Conservation (phyloP, 495 filamentous ascomycete genomes). For the Annulohypoxylon bovei region DNA sequence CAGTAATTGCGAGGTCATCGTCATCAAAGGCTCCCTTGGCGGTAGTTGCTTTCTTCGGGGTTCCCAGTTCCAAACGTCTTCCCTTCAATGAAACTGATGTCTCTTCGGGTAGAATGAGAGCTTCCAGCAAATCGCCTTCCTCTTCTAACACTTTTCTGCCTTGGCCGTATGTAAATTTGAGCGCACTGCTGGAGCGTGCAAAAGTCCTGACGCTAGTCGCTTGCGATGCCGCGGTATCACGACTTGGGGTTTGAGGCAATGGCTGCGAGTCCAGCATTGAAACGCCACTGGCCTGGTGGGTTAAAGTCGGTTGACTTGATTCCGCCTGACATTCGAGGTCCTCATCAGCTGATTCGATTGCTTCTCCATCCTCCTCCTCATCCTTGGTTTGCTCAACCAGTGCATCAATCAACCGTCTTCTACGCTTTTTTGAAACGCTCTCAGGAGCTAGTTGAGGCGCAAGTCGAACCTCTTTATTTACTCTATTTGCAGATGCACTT, state of each 20-base stretch:
- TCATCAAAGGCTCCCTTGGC: slow-evolving; percentile 51
- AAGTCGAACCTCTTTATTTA: slow-evolving; percentile 9
- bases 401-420: slow-evolving; percentile 64
- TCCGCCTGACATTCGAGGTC: slow-evolving; percentile 4
- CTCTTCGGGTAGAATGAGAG: slow-evolving; percentile 36
- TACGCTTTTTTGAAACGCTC: slow-evolving; percentile 42
- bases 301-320: slow-evolving; percentile 28
- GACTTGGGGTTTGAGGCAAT: slow-evolving; percentile 37
- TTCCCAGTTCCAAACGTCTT: slow-evolving; percentile 52
- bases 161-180: slow-evolving; percentile 62
- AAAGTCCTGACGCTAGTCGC: slow-evolving; percentile 39
- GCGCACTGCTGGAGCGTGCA: slow-evolving; percentile 43
- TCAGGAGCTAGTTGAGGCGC: slow-evolving; percentile 16
- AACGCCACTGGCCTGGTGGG: slow-evolving; percentile 28
- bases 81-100: slow-evolving; percentile 44
- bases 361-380: slow-evolving; percentile 26
- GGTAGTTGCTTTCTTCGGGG: slow-evolving; percentile 45
- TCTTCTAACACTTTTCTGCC: slow-evolving; percentile 59
- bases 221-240: slow-evolving; percentile 23
- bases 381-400: slow-evolving; percentile 57
- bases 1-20: slow-evolving; percentile 65
- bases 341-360: slow-evolving; percentile 18
- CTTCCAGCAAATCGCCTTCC: slow-evolving; percentile 46
- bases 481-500: not conserved
- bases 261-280: slow-evolving; percentile 33